Evolutionary conservation across 2,329 filamentous ascomycete species (phyloP).

Genomic region (Neopestalotiopsis clavispora): DNA sequence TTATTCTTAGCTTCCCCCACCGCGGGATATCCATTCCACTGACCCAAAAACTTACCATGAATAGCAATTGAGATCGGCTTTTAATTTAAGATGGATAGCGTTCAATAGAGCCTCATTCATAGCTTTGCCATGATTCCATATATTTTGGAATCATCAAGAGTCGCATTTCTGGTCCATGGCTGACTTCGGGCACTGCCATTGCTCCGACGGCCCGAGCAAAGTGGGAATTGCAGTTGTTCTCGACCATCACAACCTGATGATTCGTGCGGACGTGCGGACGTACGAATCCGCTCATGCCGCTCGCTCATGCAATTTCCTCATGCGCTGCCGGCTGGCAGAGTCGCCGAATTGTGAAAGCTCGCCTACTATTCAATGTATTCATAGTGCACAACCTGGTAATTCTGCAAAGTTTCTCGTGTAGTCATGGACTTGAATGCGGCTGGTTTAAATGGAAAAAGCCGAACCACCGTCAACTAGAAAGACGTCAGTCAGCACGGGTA

Average conservation of each 20-base stretch:
- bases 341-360: background rate
- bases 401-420: background rate
- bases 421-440: background rate
- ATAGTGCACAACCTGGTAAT: background rate
- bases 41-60: constrained; percentile 7
- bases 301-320: background rate
- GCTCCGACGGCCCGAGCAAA: background rate
- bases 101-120: constrained; percentile 6
- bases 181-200: background rate
- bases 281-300: background rate
- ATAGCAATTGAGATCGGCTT: constrained; percentile 13
- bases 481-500: background rate
- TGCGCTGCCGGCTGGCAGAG: background rate
- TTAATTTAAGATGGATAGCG: background rate
- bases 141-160: too few species aligned
- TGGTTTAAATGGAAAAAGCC: background rate
- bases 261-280: background rate
- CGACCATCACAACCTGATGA: background rate
- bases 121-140: background rate
- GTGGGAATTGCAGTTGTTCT: background rate
- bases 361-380: background rate
- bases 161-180: background rate
- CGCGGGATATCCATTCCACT: background rate
- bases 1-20: background rate
- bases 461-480: background rate